Conservation (phyloP, 192 early-diverging fungal species). For the Diversispora epigaea region DNA sequence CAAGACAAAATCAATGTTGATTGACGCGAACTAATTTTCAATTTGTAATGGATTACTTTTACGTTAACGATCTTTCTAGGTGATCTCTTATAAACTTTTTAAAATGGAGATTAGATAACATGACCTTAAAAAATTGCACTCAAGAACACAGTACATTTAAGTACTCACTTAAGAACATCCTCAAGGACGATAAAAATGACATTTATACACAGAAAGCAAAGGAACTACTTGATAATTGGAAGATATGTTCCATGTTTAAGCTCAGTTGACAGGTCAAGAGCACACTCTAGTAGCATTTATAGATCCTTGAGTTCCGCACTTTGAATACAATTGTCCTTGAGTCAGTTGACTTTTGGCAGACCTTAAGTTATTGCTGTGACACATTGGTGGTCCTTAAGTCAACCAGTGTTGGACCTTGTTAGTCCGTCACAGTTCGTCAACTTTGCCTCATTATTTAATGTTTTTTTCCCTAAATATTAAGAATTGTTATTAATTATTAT, state of each 20-base stretch:
- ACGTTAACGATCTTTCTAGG: no score
- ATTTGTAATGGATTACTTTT: no score
- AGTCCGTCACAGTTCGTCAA: constrained; percentile 8
- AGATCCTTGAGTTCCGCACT: constrained; percentile 15
- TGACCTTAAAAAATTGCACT: not conserved
- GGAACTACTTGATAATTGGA: constrained; percentile 1
- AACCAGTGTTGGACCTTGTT: not conserved
- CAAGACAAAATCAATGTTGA: no score
- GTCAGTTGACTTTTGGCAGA: constrained; percentile 5
- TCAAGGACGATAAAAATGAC: not conserved
- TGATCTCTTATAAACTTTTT: constrained; percentile 16
- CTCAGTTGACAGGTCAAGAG: not conserved
- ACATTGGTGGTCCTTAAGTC: constrained; percentile 11
- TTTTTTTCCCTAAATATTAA: no score
- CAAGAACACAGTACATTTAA: constrained; percentile 11
- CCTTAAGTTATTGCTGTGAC: constrained; percentile 14
- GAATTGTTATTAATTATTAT: no score
- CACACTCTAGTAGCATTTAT: constrained; percentile 1
- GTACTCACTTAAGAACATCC: not conserved
- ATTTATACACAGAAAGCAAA: constrained; percentile 1
- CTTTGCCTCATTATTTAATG: no score
- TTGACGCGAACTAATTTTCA: no score
- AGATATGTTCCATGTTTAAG: not conserved
- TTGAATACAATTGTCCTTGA: constrained; percentile 9
- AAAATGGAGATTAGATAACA: not conserved